These are phyloP conservation scores for Solanum sitiens DNA, from an alignment of 257 asterid genomes.

Conservation along the genomic window DNA sequence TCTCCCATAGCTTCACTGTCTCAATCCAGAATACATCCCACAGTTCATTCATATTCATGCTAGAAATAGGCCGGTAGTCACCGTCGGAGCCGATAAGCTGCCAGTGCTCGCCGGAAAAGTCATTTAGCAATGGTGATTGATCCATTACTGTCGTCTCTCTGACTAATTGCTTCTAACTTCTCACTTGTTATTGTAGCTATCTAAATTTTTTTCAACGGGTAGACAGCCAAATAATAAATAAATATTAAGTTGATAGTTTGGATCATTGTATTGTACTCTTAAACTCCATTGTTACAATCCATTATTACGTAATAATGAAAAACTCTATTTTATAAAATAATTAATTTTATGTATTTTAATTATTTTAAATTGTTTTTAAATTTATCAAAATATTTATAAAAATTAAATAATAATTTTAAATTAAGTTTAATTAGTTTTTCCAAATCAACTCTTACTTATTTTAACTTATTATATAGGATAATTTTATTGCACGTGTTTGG, in stretches of 20 bases:
- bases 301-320: fast-evolving
- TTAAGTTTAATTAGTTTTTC: too few species aligned
- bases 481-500: not conserved
- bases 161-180: not conserved
- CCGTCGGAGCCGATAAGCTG: constrained; percentile 37
- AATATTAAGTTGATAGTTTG: too few species aligned
- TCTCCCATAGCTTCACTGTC: constrained; percentile 51
- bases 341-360: too few species aligned
- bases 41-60: constrained; percentile 15
- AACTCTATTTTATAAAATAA: too few species aligned
- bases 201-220: not conserved
- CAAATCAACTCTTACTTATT: too few species aligned
- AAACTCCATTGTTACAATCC: fast-evolving
- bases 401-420: too few species aligned
- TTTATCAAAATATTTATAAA: too few species aligned
- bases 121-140: constrained; percentile 32
- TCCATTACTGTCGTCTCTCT: constrained; percentile 14
- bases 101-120: constrained; percentile 3
- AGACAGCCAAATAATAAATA: not conserved
- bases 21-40: constrained; percentile 47
- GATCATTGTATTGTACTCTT: too few species aligned
- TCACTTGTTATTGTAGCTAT: too few species aligned
- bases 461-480: not conserved
- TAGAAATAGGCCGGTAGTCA: constrained; percentile 42
- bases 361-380: too few species aligned